phyloP scores from a whole-genome alignment of 1,139 yeast species.

The Nakaseomyces uthaithaninus region DNA sequence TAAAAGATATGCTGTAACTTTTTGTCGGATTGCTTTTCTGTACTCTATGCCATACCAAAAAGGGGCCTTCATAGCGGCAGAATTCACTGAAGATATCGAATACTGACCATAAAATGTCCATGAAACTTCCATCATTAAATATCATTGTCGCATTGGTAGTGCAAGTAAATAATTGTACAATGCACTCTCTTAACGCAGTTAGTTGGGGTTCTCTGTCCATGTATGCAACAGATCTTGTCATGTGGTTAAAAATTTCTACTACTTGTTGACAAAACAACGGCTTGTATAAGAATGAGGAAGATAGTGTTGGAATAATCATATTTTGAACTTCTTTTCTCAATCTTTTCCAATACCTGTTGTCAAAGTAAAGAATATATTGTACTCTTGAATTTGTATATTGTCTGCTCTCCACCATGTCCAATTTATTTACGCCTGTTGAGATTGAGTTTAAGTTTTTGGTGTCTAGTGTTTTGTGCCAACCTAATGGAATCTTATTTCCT shows the following conservation, averaged over 20 bases:
- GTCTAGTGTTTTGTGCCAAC: conserved; percentile 34
- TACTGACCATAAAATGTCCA: conserved; percentile 43
- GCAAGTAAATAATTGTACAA: conserved; percentile 58
- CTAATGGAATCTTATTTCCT: conserved; percentile 25
- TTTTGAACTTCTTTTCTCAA: conserved; percentile 42
- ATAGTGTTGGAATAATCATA: conserved; percentile 45
- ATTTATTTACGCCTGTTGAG: conserved; percentile 29
- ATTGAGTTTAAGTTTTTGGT: conserved; percentile 36
- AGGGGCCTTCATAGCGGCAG: conserved; percentile 35
- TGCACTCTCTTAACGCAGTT: conserved; percentile 45
- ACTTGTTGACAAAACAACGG: conserved; percentile 45
- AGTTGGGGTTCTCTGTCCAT: conserved; percentile 61
- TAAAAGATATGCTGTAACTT: conserved; percentile 60
- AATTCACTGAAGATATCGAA: conserved; percentile 40
- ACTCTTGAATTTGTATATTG: conserved; percentile 37
- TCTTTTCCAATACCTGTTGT: conserved; percentile 46
- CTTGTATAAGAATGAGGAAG: conserved; percentile 43
- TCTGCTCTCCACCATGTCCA: conserved; percentile 29
- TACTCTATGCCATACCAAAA: conserved; percentile 47
- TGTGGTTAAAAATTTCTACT: conserved; percentile 47
- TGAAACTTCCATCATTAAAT: conserved; percentile 35
- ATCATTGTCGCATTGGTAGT: conserved; percentile 46
- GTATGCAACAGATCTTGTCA: conserved; percentile 41
- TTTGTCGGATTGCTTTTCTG: conserved; percentile 60
- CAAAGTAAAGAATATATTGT: conserved; percentile 47